Evolutionary conservation across 352 stramenopile species (phyloP), one percentile per base, ranked within the genome.

Genomic region (Aphanomyces euteiches): DNA sequence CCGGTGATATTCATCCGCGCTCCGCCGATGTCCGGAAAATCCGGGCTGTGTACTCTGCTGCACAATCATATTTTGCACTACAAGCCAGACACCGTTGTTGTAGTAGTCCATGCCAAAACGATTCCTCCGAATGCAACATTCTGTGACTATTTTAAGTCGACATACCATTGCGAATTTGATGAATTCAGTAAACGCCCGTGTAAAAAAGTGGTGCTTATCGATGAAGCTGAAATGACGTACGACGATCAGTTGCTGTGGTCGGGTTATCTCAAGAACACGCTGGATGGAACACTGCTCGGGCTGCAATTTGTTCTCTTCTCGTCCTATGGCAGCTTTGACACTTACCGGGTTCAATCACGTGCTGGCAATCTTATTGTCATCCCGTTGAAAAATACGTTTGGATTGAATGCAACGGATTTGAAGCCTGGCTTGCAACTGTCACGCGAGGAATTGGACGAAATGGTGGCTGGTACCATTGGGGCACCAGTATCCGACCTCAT

Each of bases 251-350:
- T 69, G 65, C 66, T 78, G 19, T 76, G 74, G 74, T 37, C 54
- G 38, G 67, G 73, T 37, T 74, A 69, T 60, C 39, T 74, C 15
- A 77, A 77, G 68, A 21, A 37, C 47, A 63, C 66, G 40, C 53
- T 71, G 50, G 73, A 74, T 13, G 64, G 40, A 59, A 41, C 56
- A 70, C 57, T 65, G 45, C 38, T 69, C 58, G 45, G 69, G 17
- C 57, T 78, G 34, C 48, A 70, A 19, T 75, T 75, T 47, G 70
- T 78, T 73, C 43, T 78, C 56, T 75, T 78, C 10, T 74, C 65
- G 50, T 78, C 73, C 10, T 75, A 73, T 59, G 67, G 66, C 39
- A 72, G 43, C 40, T 67, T 67, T 73, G 56, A 73, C 56, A 47
- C 41, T 6, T 68, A 75, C 63, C 48, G 67, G 34, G 72, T 63